Percentiles rank a stretch among this genome's conserved stretches.
Conservation (phyloP, 768 basidiomycete genomes). For the Russula sp. region DNA sequence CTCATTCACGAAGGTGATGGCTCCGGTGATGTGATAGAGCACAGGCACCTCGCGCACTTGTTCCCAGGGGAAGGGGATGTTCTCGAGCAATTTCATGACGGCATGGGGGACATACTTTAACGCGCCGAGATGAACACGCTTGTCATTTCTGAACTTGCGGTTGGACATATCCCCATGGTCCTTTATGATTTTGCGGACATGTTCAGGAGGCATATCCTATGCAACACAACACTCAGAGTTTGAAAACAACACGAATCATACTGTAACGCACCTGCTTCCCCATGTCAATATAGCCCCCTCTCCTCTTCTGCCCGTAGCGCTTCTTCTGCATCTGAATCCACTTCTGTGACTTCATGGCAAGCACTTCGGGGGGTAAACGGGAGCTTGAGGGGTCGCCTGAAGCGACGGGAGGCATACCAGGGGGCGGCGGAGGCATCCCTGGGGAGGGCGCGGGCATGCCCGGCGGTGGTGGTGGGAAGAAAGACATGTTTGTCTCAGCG, state of each 20-base stretch:
- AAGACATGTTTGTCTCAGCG: constrained; percentile 10
- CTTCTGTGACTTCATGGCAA: constrained; percentile 91
- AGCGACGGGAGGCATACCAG: constrained; percentile 25
- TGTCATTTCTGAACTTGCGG: constrained; percentile 98
- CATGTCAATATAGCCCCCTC: constrained; percentile 85
- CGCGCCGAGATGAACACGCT: constrained; percentile 97
- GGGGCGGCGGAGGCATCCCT: constrained; percentile 29
- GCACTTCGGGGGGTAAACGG: constrained; percentile 54
- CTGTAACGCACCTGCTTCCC: constrained; percentile 70
- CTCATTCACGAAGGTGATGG: constrained; percentile 99
- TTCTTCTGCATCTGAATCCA: constrained; percentile 93
- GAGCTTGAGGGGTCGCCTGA: constrained; percentile 32
- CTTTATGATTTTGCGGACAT: constrained; percentile 98
- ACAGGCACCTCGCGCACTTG: constrained; percentile 99
- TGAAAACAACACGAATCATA: constrained; percentile 1
- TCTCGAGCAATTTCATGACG: constrained; percentile 98
- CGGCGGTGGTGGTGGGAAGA: constrained; percentile 31
- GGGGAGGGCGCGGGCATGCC: constrained; percentile 27
- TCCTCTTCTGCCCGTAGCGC: constrained; percentile 86
- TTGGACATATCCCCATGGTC: constrained; percentile 99
- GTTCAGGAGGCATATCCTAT: constrained; percentile 92
- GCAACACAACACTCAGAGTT: constrained; percentile 21
- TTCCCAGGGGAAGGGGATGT: constrained; percentile 97
- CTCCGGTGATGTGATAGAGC: constrained; percentile 97
- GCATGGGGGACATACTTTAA: constrained; percentile 98